These are phyloP conservation scores for Komagataella ulmi DNA, from an alignment of 805 yeast species.

Conservation along the genomic window DNA sequence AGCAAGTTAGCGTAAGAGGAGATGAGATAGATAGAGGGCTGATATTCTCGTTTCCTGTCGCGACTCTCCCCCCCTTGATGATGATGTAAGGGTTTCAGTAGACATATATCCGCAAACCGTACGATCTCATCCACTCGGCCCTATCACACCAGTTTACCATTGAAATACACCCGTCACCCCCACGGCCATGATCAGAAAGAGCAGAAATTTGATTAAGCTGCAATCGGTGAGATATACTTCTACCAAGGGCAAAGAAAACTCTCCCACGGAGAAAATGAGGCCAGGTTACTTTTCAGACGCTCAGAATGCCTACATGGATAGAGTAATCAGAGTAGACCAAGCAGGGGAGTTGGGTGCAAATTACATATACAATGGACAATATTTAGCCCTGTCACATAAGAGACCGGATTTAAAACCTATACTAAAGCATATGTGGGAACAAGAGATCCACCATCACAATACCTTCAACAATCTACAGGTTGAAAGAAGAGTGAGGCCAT, in stretches of 20 bases:
- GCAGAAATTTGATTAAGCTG: not conserved
- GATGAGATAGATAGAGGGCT: not conserved
- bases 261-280: not conserved
- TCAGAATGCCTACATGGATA: conserved; percentile 57
- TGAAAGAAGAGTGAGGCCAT: conserved; percentile 77
- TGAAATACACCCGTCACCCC: not conserved
- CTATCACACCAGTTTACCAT: too few species aligned
- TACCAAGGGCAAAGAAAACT: not conserved
- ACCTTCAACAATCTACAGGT: conserved; percentile 73
- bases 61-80: not conserved
- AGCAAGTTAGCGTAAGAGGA: not conserved
- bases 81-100: not conserved
- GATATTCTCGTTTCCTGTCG: not conserved
- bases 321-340: conserved; percentile 85
- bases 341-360: conserved; percentile 98
- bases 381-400: conserved; percentile 53
- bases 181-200: not conserved
- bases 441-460: conserved; percentile 80
- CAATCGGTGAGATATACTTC: not conserved
- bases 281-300: conserved; percentile 18
- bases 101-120: not conserved
- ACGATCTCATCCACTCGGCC: not conserved
- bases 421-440: conserved; percentile 95
- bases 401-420: conserved; percentile 69
- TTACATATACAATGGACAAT: conserved; percentile 86